Percentiles rank a stretch among this genome's conserved stretches.
Conservation (phyloP, 2,329 filamentous ascomycete species). For the Hortaea werneckii region DNA sequence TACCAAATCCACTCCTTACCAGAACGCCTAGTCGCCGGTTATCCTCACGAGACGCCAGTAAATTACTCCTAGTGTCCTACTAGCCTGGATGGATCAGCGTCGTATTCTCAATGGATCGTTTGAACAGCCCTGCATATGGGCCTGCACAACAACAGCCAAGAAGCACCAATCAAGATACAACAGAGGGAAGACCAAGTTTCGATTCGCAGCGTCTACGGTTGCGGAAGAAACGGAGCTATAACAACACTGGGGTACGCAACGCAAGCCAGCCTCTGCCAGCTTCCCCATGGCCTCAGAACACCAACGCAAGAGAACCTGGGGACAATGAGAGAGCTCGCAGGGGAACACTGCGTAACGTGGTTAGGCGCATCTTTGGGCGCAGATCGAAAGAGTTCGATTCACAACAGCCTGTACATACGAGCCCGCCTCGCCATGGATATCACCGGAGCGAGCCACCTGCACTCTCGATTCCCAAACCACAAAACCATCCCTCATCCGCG, state of each 20-base stretch:
- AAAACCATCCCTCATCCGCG: not conserved
- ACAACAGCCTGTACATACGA: not conserved
- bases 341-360: slow-evolving; percentile 26
- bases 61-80: not conserved
- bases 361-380: slow-evolving; percentile 28
- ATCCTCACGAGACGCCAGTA: too few relatives aligned
- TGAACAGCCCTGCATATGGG: slow-evolving; percentile 6
- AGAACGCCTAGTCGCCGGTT: too few relatives aligned
- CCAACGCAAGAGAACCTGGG: not conserved
- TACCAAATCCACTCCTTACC: not conserved
- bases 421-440: slow-evolving; percentile 21
- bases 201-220: slow-evolving; percentile 11
- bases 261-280: slow-evolving; percentile 10
- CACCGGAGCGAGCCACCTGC: slow-evolving; percentile 21
- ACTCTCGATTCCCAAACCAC: slow-evolving; percentile 6
- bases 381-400: slow-evolving; percentile 17
- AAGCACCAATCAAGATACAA: too few relatives aligned
- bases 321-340: slow-evolving; percentile 16
- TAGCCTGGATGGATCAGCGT: slow-evolving; percentile 17
- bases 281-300: not conserved
- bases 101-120: slow-evolving; percentile 15
- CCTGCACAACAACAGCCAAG: too few relatives aligned
- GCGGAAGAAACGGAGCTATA: slow-evolving; percentile 14
- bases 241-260: slow-evolving; percentile 10
- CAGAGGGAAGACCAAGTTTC: slow-evolving; percentile 8